phyloP scores from a whole-genome alignment of 805 yeast species.

The Ogataea methylovora region DNA sequence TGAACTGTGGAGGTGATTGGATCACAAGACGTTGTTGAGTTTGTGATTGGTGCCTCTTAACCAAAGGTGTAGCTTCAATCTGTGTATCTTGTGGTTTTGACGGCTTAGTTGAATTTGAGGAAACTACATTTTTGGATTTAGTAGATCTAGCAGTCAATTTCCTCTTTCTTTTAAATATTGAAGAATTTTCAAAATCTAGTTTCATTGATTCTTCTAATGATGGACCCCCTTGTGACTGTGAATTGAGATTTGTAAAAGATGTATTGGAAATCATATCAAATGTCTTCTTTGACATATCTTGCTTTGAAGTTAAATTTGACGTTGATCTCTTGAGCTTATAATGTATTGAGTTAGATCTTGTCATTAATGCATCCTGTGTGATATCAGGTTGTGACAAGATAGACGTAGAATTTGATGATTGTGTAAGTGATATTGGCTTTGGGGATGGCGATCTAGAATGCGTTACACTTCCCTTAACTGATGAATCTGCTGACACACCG shows the following conservation, averaged over 20 bases:
- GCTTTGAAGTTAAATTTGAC: slow-evolving; percentile 13
- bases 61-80: slow-evolving; percentile 1
- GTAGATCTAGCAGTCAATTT: not conserved
- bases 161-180: not conserved
- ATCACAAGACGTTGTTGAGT: not conserved
- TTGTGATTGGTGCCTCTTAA: not conserved
- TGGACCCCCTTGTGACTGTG: not conserved
- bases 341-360: not conserved
- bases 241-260: slow-evolving; percentile 9
- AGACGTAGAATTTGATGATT: not conserved
- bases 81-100: not conserved
- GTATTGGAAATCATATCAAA: slow-evolving; percentile 24
- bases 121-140: not conserved
- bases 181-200: not conserved
- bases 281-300: slow-evolving; percentile 21
- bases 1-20: not conserved
- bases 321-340: slow-evolving; percentile 15
- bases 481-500: too few species aligned
- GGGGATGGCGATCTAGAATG: not conserved
- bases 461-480: not conserved
- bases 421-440: not conserved
- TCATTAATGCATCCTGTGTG: not conserved
- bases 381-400: not conserved
- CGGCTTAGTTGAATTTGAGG: not conserved
- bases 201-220: not conserved